Evolutionary conservation across 129 eudicot species (phyloP).

Genomic region (Artemisia annua): DNA sequence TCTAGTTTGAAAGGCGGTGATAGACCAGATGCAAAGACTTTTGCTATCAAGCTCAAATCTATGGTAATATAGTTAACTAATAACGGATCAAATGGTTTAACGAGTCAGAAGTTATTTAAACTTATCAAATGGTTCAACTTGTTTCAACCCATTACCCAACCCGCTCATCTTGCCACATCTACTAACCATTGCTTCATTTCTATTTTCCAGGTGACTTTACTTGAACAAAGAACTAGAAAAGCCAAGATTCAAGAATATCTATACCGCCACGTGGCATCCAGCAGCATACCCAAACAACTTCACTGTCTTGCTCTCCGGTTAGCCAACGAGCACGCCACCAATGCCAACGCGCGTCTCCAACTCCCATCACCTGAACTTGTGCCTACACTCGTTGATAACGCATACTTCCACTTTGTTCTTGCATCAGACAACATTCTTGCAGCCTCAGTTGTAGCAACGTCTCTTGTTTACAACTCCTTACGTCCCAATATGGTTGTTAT

Average conservation of each 20-base stretch:
- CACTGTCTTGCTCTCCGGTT: conserved; percentile 77
- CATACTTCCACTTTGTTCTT: conserved; percentile 78
- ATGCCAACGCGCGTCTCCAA: conserved; percentile 85
- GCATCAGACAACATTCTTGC: conserved; percentile 96
- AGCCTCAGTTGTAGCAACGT: conserved; percentile 89
- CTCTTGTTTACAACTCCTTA: conserved; percentile 73
- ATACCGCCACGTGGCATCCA: conserved; percentile 94
- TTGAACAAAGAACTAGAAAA: conserved; percentile 84
- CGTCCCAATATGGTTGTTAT: conserved; percentile 73
- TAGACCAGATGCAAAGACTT: conserved; percentile 74
- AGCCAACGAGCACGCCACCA: conserved; percentile 83
- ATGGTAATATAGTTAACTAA: conserved; percentile 47
- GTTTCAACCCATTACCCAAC: background rate
- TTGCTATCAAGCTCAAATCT: conserved; percentile 82
- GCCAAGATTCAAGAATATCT: conserved; percentile 90
- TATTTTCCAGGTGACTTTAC: conserved; percentile 59
- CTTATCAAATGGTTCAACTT: background rate
- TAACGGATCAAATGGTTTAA: background rate
- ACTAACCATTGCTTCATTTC: conserved; percentile 4
- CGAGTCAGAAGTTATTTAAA: background rate
- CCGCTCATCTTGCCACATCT: background rate
- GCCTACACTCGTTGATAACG: conserved; percentile 80
- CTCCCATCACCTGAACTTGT: conserved; percentile 82
- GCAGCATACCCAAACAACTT: conserved; percentile 95
- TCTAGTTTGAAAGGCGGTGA: conserved; percentile 52